Percentiles rank a stretch among this genome's conserved stretches.
Evolutionary conservation across 2,329 filamentous ascomycete species (phyloP).

Genomic region (Teratosphaeria viscida): DNA sequence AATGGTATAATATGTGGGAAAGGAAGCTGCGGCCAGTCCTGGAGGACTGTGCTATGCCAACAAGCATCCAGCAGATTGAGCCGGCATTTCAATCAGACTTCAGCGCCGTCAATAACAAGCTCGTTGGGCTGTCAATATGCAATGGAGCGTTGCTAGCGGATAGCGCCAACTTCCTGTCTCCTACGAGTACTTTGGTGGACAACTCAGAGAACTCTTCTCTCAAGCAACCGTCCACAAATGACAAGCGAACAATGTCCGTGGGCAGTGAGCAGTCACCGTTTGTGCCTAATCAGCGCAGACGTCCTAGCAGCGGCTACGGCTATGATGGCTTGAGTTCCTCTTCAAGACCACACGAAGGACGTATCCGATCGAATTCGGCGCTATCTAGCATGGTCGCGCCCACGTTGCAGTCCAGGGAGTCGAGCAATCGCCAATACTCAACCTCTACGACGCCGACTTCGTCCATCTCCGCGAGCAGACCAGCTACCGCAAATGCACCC

Average conservation of each 20-base stretch:
- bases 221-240: conserved; percentile 30
- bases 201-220: conserved; percentile 23
- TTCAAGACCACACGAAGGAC: conserved; percentile 18
- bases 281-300: conserved; percentile 30
- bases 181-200: conserved; percentile 32
- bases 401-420: conserved; percentile 26
- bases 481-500: conserved; percentile 24
- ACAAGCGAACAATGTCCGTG: conserved; percentile 29
- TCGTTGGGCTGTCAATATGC: conserved; percentile 63
- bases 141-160: conserved; percentile 58
- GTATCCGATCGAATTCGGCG: conserved; percentile 47
- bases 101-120: conserved; percentile 60
- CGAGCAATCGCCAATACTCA: conserved; percentile 19
- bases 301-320: conserved; percentile 54
- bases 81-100: conserved; percentile 71
- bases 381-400: conserved; percentile 35
- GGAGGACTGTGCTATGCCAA: conserved; percentile 51
- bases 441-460: conserved; percentile 39
- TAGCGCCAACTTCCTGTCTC: conserved; percentile 48
- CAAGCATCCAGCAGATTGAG: conserved; percentile 63
- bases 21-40: conserved; percentile 71
- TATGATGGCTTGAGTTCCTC: conserved; percentile 4
- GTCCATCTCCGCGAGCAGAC: conserved; percentile 28
- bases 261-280: conserved; percentile 25
- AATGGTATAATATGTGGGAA: conserved; percentile 76